A percentile compares a stretch with the other conserved stretches of the same genome.
phyloP scores from a whole-genome alignment of 2,329 filamentous ascomycete species.

The Trichocomaceae sp. region DNA sequence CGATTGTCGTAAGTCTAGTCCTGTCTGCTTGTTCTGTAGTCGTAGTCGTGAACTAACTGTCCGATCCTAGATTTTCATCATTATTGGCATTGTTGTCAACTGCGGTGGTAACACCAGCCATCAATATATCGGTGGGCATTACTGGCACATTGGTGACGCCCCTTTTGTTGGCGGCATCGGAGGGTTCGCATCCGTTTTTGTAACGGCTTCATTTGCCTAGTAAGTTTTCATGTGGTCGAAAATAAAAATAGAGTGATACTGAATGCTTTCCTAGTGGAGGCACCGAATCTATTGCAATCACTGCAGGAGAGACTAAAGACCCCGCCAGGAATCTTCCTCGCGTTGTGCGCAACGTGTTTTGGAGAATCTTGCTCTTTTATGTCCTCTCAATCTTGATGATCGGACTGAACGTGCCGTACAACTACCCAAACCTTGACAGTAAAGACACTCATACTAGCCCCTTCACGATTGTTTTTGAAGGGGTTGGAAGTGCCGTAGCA shows the following conservation, averaged over 20 bases:
- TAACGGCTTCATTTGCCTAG: constrained; percentile 57
- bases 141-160: constrained; percentile 54
- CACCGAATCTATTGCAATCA: constrained; percentile 60
- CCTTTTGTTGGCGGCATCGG: constrained; percentile 61
- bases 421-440: constrained; percentile 40
- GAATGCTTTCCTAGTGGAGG: constrained; percentile 40
- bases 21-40: constrained; percentile 24
- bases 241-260: constrained; percentile 6
- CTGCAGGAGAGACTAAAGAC: constrained; percentile 59
- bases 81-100: constrained; percentile 56
- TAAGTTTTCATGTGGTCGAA: constrained; percentile 17
- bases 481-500: constrained; percentile 49
- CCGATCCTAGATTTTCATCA: constrained; percentile 49
- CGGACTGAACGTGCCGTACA: constrained; percentile 56
- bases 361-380: constrained; percentile 54
- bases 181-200: constrained; percentile 59
- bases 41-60: neutral
- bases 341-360: constrained; percentile 61
- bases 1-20: constrained; percentile 36
- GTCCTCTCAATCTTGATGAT: constrained; percentile 48
- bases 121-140: constrained; percentile 52
- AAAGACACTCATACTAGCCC: constrained; percentile 44
- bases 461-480: constrained; percentile 57
- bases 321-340: constrained; percentile 55
- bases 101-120: constrained; percentile 50